Base-by-base conservation (phyloP, 2,329 filamentous ascomycete species). In the Chrysoporthe deuterocubensis region DNA sequence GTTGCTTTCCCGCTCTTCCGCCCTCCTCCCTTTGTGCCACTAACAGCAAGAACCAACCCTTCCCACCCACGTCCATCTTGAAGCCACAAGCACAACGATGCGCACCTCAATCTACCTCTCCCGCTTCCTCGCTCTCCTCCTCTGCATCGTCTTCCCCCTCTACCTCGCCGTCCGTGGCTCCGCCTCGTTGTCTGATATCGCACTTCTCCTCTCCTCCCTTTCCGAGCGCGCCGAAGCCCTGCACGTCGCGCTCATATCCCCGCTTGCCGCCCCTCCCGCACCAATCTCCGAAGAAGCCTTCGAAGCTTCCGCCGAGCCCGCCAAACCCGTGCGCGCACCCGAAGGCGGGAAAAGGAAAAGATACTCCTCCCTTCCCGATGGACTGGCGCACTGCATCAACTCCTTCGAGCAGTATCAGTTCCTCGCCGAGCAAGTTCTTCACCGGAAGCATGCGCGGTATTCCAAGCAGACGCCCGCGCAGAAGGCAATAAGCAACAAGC, bases 111-210 rank as follows among this genome's bases (percentile, higher is more conserved):
- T 2, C 9, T 46, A 46, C 44, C 44, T 46, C 44, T 46, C 18
- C 44, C 44, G 44, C 44, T 46, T 46, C 3, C 44, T 46, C 18
- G 44, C 44, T 18, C 18, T 46, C 44, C 44, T 46, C 44, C 44
- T 46, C 44, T 18, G 9, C 44, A 18, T 46, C 44, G 9, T 46
- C 44, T 46, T 46, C 44, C 44, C 44, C 44, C 11, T 46, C 4
- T 48, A 72, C 18, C 18, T 46, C 11, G 44, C 11, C 11, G 18
- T 46, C 18, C 44, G 44, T 11, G 44, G 44, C 9, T 46, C 18
- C 18, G 11, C 11, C 44, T 46, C 44, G 44, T 46, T 46, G 18
- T 46, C 44, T 18, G 44, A 46, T 46, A 46, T 46, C 44, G 44
- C 44, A 46, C 11, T 11, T 46, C 9, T 46, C 44, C 44, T 46